phyloP scores from a whole-genome alignment of 179 eudicot genomes.

The Heliamphora pulchella region DNA sequence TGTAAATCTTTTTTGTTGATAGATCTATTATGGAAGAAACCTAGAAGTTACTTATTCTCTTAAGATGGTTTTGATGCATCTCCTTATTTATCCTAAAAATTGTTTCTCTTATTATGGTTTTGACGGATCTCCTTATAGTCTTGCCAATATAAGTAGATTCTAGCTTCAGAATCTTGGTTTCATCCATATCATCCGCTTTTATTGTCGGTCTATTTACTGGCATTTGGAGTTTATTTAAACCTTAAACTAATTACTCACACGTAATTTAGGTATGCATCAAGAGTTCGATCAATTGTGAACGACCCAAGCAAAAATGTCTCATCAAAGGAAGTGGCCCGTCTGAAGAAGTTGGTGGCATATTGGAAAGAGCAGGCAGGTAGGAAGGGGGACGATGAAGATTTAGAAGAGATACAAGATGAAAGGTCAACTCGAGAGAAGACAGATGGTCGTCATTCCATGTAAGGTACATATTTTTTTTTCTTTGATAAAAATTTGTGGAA shows the following conservation, averaged over 20 bases:
- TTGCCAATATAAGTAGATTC: neutral
- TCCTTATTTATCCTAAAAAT: too few relatives aligned
- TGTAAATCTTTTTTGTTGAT: neutral
- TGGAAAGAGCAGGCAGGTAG: slow-evolving; percentile 98
- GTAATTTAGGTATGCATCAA: slow-evolving; percentile 76
- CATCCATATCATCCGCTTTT: neutral
- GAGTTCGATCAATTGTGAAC: slow-evolving; percentile 89
- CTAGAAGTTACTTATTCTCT: neutral
- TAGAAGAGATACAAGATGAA: slow-evolving; percentile 92
- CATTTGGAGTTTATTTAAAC: neutral
- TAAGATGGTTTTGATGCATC: neutral
- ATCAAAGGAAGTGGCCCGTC: slow-evolving; percentile 91
- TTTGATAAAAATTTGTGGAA: neutral
- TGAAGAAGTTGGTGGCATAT: slow-evolving; percentile 72
- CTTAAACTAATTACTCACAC: too few relatives aligned
- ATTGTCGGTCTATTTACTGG: neutral
- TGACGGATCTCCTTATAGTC: neutral
- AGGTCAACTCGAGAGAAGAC: slow-evolving; percentile 45
- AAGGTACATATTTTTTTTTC: neutral
- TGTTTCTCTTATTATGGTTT: neutral
- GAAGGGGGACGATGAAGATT: slow-evolving; percentile 82
- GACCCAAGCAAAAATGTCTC: slow-evolving; percentile 92
- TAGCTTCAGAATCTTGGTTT: neutral
- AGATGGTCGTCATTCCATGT: slow-evolving; percentile 56
- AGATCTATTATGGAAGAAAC: neutral